phyloP scores from a whole-genome alignment of 2,329 filamentous ascomycete genomes.

The Talaromyces sp. region DNA sequence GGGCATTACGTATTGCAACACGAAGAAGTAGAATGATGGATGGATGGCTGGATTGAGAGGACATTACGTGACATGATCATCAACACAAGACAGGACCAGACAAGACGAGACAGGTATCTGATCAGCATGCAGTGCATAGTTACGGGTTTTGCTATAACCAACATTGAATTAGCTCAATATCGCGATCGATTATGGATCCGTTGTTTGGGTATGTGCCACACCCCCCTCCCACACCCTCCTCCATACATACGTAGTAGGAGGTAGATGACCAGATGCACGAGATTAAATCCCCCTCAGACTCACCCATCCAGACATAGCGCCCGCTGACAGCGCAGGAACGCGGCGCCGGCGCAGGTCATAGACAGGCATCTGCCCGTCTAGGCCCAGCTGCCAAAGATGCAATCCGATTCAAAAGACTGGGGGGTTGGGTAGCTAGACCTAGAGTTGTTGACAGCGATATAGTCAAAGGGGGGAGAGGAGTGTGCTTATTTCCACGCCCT shows the following conservation, averaged over 20 bases:
- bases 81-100: background rate
- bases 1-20: background rate
- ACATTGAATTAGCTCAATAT: background rate
- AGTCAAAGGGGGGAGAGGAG: too few relatives aligned
- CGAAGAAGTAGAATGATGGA: background rate
- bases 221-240: background rate
- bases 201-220: background rate
- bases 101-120: background rate
- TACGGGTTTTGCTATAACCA: background rate
- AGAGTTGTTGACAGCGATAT: too few relatives aligned
- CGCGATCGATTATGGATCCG: background rate
- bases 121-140: background rate
- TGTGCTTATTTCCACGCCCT: background rate
- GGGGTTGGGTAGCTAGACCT: background rate
- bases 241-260: background rate
- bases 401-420: background rate
- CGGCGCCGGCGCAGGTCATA: background rate
- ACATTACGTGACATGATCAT: background rate
- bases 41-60: background rate
- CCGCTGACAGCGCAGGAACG: constrained; percentile 16
- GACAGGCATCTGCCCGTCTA: background rate
- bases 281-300: background rate
- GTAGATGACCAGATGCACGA: background rate
- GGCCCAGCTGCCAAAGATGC: background rate
- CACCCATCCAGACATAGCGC: background rate